phyloP scores from a whole-genome alignment of 2,329 filamentous ascomycete species.

The Penicillium sp. region DNA sequence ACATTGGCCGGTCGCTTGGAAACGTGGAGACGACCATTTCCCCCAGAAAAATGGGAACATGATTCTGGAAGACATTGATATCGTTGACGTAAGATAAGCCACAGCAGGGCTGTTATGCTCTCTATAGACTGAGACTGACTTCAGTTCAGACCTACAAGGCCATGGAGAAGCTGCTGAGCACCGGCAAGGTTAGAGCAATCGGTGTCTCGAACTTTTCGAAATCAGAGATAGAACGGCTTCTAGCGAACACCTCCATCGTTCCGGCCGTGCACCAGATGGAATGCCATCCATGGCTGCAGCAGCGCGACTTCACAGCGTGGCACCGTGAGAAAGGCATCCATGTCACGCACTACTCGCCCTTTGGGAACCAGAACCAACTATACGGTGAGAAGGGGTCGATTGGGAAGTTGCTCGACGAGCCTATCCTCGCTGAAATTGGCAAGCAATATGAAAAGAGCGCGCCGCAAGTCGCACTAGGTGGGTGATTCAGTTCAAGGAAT shows the following conservation, averaged over 20 bases:
- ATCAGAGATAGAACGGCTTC: constrained; percentile 50
- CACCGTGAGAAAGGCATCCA: constrained; percentile 55
- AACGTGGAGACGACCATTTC: constrained; percentile 50
- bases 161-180: constrained; percentile 47
- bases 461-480: constrained; percentile 55
- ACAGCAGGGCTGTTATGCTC: not conserved
- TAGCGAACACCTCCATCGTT: constrained; percentile 48
- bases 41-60: constrained; percentile 51
- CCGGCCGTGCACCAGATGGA: constrained; percentile 57
- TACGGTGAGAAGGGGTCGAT: constrained; percentile 49
- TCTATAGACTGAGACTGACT: not conserved
- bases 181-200: constrained; percentile 52
- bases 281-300: constrained; percentile 56
- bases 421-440: constrained; percentile 52
- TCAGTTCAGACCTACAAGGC: constrained; percentile 51
- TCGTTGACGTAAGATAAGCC: constrained; percentile 46
- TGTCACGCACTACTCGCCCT: constrained; percentile 57
- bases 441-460: constrained; percentile 55
- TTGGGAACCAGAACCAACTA: constrained; percentile 57
- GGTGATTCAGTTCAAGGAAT: not conserved
- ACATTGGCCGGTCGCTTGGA: constrained; percentile 64
- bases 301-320: constrained; percentile 52
- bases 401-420: constrained; percentile 56
- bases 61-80: constrained; percentile 49
- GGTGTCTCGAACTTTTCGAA: constrained; percentile 57